Conservation (phyloP, 176 grass and related monocot genomes). For the Carex cristatella region DNA sequence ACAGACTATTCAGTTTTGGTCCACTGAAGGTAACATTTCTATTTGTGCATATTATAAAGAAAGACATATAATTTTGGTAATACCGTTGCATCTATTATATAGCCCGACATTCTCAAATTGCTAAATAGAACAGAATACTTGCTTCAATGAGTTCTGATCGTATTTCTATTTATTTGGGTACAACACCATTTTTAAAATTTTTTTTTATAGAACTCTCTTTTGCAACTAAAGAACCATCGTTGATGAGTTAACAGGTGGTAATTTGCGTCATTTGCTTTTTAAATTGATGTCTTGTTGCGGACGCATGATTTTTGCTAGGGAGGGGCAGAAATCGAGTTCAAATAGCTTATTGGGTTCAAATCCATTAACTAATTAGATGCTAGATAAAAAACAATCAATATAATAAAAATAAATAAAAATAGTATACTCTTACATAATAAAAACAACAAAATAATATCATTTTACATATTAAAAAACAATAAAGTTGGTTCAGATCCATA, state of each 20-base stretch:
- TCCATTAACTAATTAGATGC: no score
- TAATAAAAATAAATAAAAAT: no score
- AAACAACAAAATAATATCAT: no score
- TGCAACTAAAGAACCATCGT: not conserved
- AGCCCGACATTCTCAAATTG: not conserved
- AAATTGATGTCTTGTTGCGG: not conserved
- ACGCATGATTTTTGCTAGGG: no score
- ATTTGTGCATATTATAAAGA: not conserved
- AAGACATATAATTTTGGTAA: not conserved
- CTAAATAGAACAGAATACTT: not conserved
- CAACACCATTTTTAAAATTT: not conserved
- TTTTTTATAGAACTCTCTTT: not conserved
- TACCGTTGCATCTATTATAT: not conserved
- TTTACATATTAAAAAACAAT: no score
- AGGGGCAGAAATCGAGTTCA: no score
- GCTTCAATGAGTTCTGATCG: not conserved
- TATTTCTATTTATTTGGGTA: not conserved
- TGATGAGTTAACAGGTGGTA: not conserved
- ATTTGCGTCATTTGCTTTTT: not conserved
- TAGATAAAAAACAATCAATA: no score
- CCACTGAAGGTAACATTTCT: not conserved
- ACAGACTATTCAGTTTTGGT: not conserved
- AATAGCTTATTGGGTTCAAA: no score
- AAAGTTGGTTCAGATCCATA: no score
- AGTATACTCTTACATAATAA: no score